Conservation (phyloP, 108 stramenopile species). For the Conticribra guillardii region DNA sequence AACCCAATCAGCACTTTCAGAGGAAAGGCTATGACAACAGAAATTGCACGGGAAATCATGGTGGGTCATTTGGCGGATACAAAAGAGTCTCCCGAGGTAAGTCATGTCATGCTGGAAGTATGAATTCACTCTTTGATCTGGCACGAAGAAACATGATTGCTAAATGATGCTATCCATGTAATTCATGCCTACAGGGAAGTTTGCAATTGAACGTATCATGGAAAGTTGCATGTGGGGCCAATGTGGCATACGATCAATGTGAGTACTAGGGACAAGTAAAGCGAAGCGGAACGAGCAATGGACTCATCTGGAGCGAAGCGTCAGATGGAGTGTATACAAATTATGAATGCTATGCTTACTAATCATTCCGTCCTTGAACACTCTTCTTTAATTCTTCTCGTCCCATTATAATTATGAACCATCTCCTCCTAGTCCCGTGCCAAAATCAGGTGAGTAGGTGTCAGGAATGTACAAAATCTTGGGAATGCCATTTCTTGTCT, state of each 20-base stretch:
- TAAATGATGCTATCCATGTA: background rate
- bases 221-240: constrained; percentile 92
- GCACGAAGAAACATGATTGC: background rate
- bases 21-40: constrained; percentile 69
- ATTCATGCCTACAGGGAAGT: constrained; percentile 41
- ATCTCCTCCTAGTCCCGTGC: no score
- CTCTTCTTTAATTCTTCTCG: no score
- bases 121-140: background rate
- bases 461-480: background rate
- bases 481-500: no score
- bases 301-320: no score
- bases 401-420: no score
- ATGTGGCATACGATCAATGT: constrained; percentile 96
- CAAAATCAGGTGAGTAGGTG: constrained; percentile 80
- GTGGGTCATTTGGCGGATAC: constrained; percentile 89
- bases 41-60: constrained; percentile 72
- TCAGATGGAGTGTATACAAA: no score
- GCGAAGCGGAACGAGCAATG: no score
- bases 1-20: constrained; percentile 68
- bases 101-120: no score
- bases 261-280: no score
- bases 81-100: constrained; percentile 40
- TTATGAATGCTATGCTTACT: no score
- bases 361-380: no score
- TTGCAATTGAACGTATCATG: constrained; percentile 72